Conservation (phyloP, 2,329 filamentous ascomycete species). For the Colletotrichum orchidophilum region DNA sequence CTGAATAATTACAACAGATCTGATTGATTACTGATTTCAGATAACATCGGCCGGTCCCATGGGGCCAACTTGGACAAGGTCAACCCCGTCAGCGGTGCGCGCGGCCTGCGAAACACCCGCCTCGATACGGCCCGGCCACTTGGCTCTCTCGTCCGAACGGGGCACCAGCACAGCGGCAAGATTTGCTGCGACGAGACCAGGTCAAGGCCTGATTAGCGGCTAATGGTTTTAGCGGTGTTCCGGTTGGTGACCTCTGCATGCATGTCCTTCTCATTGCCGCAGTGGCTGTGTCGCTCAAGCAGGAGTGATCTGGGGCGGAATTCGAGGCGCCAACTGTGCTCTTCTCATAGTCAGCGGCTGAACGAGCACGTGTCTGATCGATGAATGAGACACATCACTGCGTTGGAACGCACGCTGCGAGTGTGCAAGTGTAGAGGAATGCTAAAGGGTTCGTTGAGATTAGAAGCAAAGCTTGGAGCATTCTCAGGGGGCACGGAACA, state of each 20-base stretch:
- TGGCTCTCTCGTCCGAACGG: not conserved
- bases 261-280: not conserved
- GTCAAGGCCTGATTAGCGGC: not conserved
- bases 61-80: not conserved
- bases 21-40: not conserved
- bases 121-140: not conserved
- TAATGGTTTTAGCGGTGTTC: not conserved
- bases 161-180: not conserved
- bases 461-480: not conserved
- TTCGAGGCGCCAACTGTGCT: not conserved
- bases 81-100: constrained; percentile 11
- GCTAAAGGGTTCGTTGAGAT: not conserved
- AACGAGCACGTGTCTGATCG: not conserved
- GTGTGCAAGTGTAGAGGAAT: not conserved
- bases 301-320: too few species aligned
- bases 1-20: not conserved
- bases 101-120: constrained; percentile 18
- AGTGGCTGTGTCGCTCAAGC: not conserved
- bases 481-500: not conserved
- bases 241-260: not conserved
- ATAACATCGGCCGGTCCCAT: not conserved
- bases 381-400: not conserved
- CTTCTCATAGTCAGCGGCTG: not conserved
- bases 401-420: not conserved
- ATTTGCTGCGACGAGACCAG: constrained; percentile 15